Evolutionary conservation across 176 grass and related monocot species (phyloP), one percentile per base, ranked within the genome.

Genomic region (bread wheat (Triticum aestivum)): DNA sequence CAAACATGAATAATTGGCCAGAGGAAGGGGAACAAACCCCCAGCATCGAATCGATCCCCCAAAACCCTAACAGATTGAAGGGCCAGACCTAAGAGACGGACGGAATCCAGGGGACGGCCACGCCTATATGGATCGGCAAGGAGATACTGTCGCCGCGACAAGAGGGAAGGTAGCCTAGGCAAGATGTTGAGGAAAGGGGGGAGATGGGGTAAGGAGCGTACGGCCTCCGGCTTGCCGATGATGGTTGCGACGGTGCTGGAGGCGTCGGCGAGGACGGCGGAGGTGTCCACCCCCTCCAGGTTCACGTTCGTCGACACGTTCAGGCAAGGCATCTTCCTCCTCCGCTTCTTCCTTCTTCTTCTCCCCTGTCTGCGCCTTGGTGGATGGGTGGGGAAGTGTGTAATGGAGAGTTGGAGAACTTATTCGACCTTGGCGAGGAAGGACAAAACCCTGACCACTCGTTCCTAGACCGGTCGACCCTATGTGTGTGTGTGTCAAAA

Each of bases 181-280:
- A 3, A 9, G 23, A 49, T 49, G 12, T 8, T 6, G 5, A 34
- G 13, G 13, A 30, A 14, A 23, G 33, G 11, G 4, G 11, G 35
- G 32, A 1, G 10, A 49, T 27, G 4, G 2, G 38, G 23, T 17
- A 87, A 2, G 38, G 15, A 21, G 18, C 87, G 3, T 78, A 99
- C 97, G 18, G 81, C 79, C 90, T 96, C 88, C 3, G 94, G 94
- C 86, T 99, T 99, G 86, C 93, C 92, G 70, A 98, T 92, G 90
- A 98, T 69, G 80, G 67, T 56, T 56, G 92, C 86, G 84, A 96
- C 83, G 84, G 86, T 65, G 79, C 84, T 89, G 84, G 90, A 92
- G 51, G 88, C 84, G 15, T 92, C 90, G 65, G 88, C 86, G 84
- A 98, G 91, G 84, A 94, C 5, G 74, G 88, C 73, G 79, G 96